Evolutionary conservation across 164 flowering plant genomes (phyloP), one percentile per base, ranked within the genome.

Genomic region (Brasenia schreberi): DNA sequence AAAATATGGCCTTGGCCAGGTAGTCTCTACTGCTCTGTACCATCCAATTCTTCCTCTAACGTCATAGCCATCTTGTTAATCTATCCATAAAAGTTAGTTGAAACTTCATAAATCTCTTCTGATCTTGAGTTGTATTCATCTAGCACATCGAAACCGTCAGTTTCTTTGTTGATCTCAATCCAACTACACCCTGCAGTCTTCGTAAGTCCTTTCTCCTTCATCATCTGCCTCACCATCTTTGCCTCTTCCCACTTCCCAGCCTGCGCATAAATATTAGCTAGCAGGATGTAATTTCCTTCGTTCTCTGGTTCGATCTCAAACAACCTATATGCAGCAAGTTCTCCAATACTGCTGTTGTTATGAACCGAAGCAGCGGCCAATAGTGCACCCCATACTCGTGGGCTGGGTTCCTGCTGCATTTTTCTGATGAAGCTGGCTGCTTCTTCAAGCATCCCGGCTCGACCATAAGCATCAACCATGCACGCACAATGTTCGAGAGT

Each of bases 191-290:
- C 96, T 16, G 87, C 74, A 59, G 77, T 69, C 77, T 89, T 92
- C 72, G 80, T 79, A 77, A 86, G 74, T n/a, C 87, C 89, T 63
- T 62, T 65, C 66, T 68, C 71, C 45, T 66, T 79, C 92, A 92
- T 80, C 74, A 66, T 78, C 60, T 77, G 79, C 76, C 97, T 86
- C 14, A 86, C 73, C 70, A 17, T 72, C 65, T 81, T 87, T 42
- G 94, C 96, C 53, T 92, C 96, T 66, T 82, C 80, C 92, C 93
- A 87, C 74, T 77, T 87, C 65, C 87, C 84, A 63, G 92, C 87
- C 71, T 69, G 84, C n/a, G 92, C 76, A 76, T 81, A 89, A 39
- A 89, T 68, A 75, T 92, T 89, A 42, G 96, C 94, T 88, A 92
- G 78, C 42, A 84, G 69, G 43, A 82, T 66, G 68, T 82, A 86